Evolutionary conservation across 768 basidiomycete genomes (phyloP).

Genomic region (Wakefieldia striispora): DNA sequence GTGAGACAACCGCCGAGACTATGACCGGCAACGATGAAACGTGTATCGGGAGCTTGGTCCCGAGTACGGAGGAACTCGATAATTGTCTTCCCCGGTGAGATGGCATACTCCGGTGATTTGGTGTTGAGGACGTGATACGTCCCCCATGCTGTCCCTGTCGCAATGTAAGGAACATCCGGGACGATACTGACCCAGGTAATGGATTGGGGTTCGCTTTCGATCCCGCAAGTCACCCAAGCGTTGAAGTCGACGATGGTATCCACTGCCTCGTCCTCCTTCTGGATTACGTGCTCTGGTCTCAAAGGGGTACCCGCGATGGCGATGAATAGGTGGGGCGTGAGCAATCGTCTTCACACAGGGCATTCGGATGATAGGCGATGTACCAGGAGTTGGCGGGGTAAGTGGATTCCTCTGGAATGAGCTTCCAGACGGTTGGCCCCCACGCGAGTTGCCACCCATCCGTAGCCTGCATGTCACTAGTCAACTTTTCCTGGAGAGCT

Average conservation of each 20-base stretch:
- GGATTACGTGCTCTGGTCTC: not conserved
- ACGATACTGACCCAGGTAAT: too few relatives aligned
- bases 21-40: conserved; percentile 8
- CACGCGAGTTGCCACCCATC: conserved; percentile 10
- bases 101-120: not conserved
- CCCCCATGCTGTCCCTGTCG: not conserved
- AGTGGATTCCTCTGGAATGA: not conserved
- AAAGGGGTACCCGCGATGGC: conserved; percentile 11
- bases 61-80: conserved; percentile 4
- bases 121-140: conserved; percentile 4
- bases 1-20: conserved; percentile 12
- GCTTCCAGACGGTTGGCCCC: conserved; percentile 17
- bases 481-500: not conserved
- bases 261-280: conserved; percentile 7
- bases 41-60: not conserved
- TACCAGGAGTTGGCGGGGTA: conserved; percentile 18
- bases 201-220: not conserved
- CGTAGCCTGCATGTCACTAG: not conserved
- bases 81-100: not conserved
- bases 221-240: conserved; percentile 5
- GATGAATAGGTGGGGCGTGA: conserved; percentile 6
- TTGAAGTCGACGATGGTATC: conserved; percentile 9
- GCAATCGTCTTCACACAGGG: conserved; percentile 11
- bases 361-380: conserved; percentile 5
- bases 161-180: not conserved